A percentile compares a stretch with the other conserved stretches of the same genome.
phyloP scores from a whole-genome alignment of 257 asterid genomes.

The Forsythia suspensa region DNA sequence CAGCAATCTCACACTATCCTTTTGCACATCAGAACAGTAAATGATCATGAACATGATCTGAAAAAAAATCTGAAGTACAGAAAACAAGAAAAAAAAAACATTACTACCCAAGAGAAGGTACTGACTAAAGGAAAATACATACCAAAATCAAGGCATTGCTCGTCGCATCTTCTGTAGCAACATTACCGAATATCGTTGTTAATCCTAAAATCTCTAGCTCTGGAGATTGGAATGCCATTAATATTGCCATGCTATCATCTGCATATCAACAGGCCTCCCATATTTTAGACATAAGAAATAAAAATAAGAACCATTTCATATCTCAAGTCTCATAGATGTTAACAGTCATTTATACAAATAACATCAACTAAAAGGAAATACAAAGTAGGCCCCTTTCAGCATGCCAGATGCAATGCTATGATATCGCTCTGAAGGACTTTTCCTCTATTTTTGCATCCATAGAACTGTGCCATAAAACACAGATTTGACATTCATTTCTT shows the following conservation, averaged over 20 bases:
- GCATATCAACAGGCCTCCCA: conserved; percentile 20
- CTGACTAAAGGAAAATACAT: conserved; percentile 29
- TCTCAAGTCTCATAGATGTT: not conserved
- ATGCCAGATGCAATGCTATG: not conserved
- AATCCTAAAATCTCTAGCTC: conserved; percentile 80
- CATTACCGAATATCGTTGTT: conserved; percentile 92
- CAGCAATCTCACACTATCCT: conserved; percentile 99
- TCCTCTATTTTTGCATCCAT: not conserved
- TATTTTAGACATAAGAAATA: conserved; percentile 6
- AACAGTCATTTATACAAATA: not conserved
- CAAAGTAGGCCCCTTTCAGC: not conserved
- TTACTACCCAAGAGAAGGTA: conserved; percentile 8
- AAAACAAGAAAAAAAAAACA: conserved; percentile 8
- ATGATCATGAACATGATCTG: conserved; percentile 49
- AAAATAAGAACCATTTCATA: not conserved
- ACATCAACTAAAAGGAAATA: not conserved
- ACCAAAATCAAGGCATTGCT: conserved; percentile 91
- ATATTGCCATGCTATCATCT: conserved; percentile 93
- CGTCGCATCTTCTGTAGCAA: conserved; percentile 74
- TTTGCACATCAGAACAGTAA: conserved; percentile 57
- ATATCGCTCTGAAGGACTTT: too few relatives aligned
- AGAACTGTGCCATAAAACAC: not conserved
- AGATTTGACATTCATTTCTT: not conserved
- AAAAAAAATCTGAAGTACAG: not conserved
- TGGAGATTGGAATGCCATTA: conserved; percentile 93